Percentiles rank a stretch among this genome's conserved stretches.
Conservation (phyloP, 2,329 filamentous ascomycete species). For the Talaromyces sp. region DNA sequence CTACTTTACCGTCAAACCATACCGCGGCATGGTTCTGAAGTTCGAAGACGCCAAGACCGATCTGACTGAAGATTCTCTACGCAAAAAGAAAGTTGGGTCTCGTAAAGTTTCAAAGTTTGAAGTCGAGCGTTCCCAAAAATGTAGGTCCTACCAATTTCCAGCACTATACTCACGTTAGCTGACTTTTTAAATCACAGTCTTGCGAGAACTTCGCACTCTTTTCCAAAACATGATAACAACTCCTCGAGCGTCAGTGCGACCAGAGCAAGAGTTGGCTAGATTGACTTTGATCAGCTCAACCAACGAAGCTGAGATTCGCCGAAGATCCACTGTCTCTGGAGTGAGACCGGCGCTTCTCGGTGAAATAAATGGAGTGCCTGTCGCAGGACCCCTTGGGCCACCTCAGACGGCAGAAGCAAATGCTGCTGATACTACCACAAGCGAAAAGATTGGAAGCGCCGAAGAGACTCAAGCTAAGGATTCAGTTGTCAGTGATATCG, state of each 20-base stretch:
- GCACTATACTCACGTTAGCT: neutral
- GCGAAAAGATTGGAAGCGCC: conserved; percentile 9
- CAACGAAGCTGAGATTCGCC: conserved; percentile 47
- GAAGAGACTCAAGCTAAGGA: conserved; percentile 19
- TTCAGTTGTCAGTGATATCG: conserved; percentile 21
- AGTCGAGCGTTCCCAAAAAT: conserved; percentile 61
- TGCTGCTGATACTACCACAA: conserved; percentile 10
- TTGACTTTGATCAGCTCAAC: conserved; percentile 64
- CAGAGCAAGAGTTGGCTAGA: conserved; percentile 71
- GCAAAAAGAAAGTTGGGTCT: conserved; percentile 68
- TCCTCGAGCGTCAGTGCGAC: conserved; percentile 57
- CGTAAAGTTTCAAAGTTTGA: conserved; percentile 56
- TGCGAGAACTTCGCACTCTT: conserved; percentile 63
- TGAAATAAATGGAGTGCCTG: conserved; percentile 38
- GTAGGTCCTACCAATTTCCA: conserved; percentile 49
- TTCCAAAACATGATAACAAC: conserved; percentile 67
- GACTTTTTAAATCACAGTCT: conserved; percentile 48
- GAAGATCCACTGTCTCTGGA: conserved; percentile 39
- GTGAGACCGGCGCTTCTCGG: conserved; percentile 28
- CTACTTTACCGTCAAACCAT: conserved; percentile 78
- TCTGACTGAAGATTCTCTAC: conserved; percentile 57
- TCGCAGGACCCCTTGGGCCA: conserved; percentile 42
- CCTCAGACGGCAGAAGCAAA: conserved; percentile 19
- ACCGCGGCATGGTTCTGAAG: conserved; percentile 73
- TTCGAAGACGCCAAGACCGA: conserved; percentile 67